Conservation (phyloP, 2,329 filamentous ascomycete genomes). For the Tolypocladium album region DNA sequence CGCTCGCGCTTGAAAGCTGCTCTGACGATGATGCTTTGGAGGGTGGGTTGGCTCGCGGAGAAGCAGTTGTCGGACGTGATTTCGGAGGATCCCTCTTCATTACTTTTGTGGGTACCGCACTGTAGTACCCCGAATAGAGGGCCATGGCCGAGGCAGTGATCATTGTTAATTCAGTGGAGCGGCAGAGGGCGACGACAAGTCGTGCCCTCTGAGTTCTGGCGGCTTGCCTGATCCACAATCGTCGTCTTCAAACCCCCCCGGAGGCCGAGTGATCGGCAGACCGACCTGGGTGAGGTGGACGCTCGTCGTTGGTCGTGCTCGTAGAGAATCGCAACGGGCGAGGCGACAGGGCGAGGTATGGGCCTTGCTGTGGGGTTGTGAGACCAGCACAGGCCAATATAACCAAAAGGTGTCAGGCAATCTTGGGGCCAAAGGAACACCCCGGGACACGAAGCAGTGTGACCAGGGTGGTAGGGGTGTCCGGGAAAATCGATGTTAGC, state of each 20-base stretch:
- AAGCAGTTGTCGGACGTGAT: slow-evolving; percentile 3
- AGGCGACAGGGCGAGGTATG: background rate
- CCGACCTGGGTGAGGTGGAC: background rate
- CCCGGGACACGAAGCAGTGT: background rate
- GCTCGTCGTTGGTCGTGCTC: background rate
- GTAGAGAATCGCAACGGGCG: background rate
- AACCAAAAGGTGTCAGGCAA: slow-evolving; percentile 1
- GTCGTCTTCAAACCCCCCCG: background rate
- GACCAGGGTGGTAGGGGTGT: slow-evolving; percentile 3
- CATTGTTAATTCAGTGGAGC: slow-evolving; percentile 7
- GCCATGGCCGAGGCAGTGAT: slow-evolving; percentile 10
- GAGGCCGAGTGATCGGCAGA: slow-evolving; percentile 2
- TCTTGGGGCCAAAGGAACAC: slow-evolving; percentile 2
- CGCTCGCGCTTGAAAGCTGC: slow-evolving; percentile 5
- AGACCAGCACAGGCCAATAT: slow-evolving; percentile 4
- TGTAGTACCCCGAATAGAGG: slow-evolving; percentile 14
- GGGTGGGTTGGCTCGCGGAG: slow-evolving; percentile 4
- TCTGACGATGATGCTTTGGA: slow-evolving; percentile 5
- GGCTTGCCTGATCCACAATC: slow-evolving; percentile 1
- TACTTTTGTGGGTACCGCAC: slow-evolving; percentile 7
- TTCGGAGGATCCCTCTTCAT: slow-evolving; percentile 3
- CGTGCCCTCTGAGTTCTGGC: slow-evolving; percentile 5
- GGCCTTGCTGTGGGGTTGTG: slow-evolving; percentile 4
- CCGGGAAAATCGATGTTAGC: slow-evolving; percentile 2
- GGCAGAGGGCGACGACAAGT: slow-evolving; percentile 6